A percentile compares a stretch with the other conserved stretches of the same genome.
Conservation (phyloP, 495 filamentous ascomycete genomes). For the Podospora sp. region DNA sequence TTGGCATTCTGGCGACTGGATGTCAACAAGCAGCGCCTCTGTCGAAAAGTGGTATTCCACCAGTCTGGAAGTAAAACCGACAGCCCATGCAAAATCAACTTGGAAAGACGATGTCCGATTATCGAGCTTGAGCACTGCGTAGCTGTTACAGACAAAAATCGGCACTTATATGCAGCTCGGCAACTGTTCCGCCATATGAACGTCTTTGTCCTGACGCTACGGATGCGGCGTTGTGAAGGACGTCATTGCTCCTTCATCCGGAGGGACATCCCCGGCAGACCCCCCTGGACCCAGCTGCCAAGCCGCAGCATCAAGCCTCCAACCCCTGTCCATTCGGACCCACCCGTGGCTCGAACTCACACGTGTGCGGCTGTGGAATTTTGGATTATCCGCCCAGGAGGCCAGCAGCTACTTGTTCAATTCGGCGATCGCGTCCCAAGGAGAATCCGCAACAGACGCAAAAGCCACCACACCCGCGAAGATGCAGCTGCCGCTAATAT, state of each 20-base stretch:
- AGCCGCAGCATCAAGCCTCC: neutral
- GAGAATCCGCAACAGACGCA: constrained; percentile 20
- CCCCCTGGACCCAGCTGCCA: too few relatives aligned
- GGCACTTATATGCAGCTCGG: neutral
- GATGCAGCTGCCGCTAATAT: constrained; percentile 54
- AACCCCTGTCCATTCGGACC: neutral
- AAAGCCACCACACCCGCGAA: constrained; percentile 25
- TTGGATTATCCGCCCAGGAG: constrained; percentile 35
- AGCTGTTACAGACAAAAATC: neutral
- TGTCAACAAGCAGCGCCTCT: neutral
- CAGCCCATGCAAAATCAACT: neutral
- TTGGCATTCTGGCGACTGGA: constrained; percentile 22
- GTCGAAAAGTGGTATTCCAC: neutral
- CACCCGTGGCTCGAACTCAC: neutral
- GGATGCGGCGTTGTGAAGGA: neutral
- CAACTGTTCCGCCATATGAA: neutral
- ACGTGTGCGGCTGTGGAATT: constrained; percentile 17
- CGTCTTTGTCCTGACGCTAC: constrained; percentile 5
- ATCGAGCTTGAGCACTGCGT: neutral
- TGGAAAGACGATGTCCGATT: neutral
- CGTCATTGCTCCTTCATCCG: neutral
- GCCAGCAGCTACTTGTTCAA: constrained; percentile 9
- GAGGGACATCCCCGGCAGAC: neutral
- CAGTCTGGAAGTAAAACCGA: neutral
- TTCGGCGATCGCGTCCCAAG: constrained; percentile 14